Evolutionary conservation across 2,329 filamentous ascomycete species (phyloP), one percentile per base, ranked within the genome.

Genomic region (Pezicula carpinea): DNA sequence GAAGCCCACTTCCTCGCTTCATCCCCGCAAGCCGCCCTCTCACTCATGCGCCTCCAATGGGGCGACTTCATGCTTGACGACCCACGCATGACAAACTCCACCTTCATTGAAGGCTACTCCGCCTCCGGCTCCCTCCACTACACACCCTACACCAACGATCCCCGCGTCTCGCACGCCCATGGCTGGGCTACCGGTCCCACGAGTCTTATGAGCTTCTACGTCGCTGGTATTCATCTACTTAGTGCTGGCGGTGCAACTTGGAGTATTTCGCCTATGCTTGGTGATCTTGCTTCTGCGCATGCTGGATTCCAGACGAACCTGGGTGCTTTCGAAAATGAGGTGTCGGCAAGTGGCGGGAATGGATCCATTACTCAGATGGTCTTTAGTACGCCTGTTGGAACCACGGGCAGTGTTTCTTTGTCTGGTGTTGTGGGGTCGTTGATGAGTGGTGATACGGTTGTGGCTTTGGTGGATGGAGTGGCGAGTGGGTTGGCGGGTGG

Each of bases 31-130:
- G 44, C 62, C 71, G 77, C 78, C 0, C 63, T 83, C 1, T 69
- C 75, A 10, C 68, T 83, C 10, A 74, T 82, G 32, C 72, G 76
- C 5, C 64, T 65, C 10, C 70, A 68, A 49, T 83, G 79, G 79
- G 79, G 77, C 8, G 19, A 40, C 22, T 80, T 77, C 75, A 81
- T 82, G 56, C 63, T 79, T 15, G 65, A 73, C 49, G 26, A 59
- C 51, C 36, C 60, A 63, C 48, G 68, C 5, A 66, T 67, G 59
- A 69, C 66, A 5, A 65, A 63, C 3, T 56, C 51, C 11, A 67
- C 66, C 1, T 58, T 69, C n/a, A 58, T 64, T 2, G 67, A 69
- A 46, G 66, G 66, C 7, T 60, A 64, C 35, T 54, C 57, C 1
- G 56, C 63, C 14, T 64, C 66, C 43, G 67, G 67, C 0, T 55